phyloP scores from a whole-genome alignment of 164 flowering plant species.

The Kingdonia uniflora region DNA sequence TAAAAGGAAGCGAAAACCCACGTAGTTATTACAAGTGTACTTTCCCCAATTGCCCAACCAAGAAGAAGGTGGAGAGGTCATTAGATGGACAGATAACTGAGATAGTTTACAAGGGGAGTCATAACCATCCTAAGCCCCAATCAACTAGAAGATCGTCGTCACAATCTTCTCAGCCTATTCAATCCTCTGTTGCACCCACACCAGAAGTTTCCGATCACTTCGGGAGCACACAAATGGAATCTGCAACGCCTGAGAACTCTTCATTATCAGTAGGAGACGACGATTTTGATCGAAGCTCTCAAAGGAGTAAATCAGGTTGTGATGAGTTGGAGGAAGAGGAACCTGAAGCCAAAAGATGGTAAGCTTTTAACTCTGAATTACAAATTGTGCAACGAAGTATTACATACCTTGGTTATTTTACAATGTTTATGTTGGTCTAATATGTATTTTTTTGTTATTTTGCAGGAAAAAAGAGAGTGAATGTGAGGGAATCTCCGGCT shows the following conservation, averaged over 20 bases:
- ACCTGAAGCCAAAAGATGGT: slow-evolving; percentile 68
- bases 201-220: slow-evolving; percentile 9
- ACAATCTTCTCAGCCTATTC: slow-evolving; percentile 26
- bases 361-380: slow-evolving; percentile 3
- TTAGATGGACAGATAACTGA: slow-evolving; percentile 78
- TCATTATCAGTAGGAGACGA: slow-evolving; percentile 58
- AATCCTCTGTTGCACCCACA: slow-evolving; percentile 3
- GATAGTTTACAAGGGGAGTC: slow-evolving; percentile 77
- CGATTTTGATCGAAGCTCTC: slow-evolving; percentile 42
- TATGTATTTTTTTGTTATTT: slow-evolving; percentile 1
- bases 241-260: slow-evolving; percentile 40
- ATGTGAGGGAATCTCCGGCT: slow-evolving; percentile 38
- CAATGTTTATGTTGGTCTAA: neutral
- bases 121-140: slow-evolving; percentile 81
- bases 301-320: slow-evolving; percentile 32
- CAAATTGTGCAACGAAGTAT: too few species aligned
- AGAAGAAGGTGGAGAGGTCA: slow-evolving; percentile 71
- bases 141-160: slow-evolving; percentile 35
- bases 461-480: slow-evolving; percentile 66
- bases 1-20: slow-evolving; percentile 77
- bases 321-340: slow-evolving; percentile 40
- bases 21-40: slow-evolving; percentile 86
- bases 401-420: too few species aligned
- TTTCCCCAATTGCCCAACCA: slow-evolving; percentile 56
- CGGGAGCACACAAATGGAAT: slow-evolving; percentile 25